Evolutionary conservation across 2,329 filamentous ascomycete species (phyloP).

Genomic region (Trichoderma sp.): DNA sequence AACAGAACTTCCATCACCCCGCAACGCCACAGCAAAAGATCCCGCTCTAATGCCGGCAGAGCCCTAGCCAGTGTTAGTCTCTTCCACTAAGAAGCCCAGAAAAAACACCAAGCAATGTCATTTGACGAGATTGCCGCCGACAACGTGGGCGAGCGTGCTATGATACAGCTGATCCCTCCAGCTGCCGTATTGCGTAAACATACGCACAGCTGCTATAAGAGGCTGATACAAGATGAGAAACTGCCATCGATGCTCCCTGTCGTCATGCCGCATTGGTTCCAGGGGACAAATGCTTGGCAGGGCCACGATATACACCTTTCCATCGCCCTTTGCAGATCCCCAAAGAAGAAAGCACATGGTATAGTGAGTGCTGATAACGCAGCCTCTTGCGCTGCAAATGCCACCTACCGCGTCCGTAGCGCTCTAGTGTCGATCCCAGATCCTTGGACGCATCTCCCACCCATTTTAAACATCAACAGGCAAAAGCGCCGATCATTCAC

Average conservation of each 20-base stretch:
- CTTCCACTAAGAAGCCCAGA: background rate
- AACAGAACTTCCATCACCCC: background rate
- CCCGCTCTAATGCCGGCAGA: background rate
- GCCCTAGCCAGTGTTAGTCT: background rate
- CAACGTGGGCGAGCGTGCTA: background rate
- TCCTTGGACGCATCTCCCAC: constrained; percentile 14
- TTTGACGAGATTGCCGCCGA: background rate
- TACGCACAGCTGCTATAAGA: background rate
- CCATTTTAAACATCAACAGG: background rate
- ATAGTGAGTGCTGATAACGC: background rate
- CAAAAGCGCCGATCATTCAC: background rate
- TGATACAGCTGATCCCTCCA: background rate
- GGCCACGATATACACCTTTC: background rate
- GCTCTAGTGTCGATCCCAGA: background rate
- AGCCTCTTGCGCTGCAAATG: background rate
- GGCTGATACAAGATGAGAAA: background rate
- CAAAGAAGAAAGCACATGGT: background rate
- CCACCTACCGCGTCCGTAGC: constrained; percentile 3
- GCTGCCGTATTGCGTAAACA: background rate
- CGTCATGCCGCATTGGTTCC: background rate
- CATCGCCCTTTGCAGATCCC: background rate
- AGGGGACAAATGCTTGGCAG: background rate
- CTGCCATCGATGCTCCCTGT: background rate
- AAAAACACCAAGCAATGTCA: background rate
- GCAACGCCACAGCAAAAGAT: background rate